Percentiles rank a stretch among this genome's conserved stretches.
Conservation (phyloP, 495 filamentous ascomycete genomes). For the Penicillium chermesinum region DNA sequence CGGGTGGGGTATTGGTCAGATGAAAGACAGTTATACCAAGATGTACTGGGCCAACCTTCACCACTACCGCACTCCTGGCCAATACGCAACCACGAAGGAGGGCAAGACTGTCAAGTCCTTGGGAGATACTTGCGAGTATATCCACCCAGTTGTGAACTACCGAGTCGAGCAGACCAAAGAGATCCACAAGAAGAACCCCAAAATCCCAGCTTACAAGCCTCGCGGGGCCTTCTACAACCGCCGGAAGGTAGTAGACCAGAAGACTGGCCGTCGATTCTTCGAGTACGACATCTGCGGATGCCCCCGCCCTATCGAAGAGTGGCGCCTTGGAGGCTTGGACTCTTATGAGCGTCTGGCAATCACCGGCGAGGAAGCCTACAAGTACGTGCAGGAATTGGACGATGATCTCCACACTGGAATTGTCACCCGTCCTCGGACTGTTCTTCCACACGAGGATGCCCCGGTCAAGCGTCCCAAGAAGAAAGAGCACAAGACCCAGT, state of each 20-base stretch:
- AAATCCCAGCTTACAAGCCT: conserved; percentile 9
- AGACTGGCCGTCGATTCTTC: conserved; percentile 3
- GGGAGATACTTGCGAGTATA: conserved; percentile 9
- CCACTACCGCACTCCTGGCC: conserved; percentile 14
- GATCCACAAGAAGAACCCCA: conserved; percentile 1
- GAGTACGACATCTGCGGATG: conserved; percentile 14
- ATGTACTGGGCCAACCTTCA: conserved; percentile 21
- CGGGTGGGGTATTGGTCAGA: conserved; percentile 16
- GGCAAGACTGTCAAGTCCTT: conserved; percentile 4
- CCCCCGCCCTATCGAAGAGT: conserved; percentile 10
- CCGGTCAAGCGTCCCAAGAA: not conserved
- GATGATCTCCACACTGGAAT: conserved; percentile 9
- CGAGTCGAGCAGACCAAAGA: conserved; percentile 9
- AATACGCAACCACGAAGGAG: conserved; percentile 1
- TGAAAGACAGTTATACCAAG: conserved; percentile 14
- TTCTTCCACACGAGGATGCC: not conserved
- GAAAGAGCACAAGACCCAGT: not conserved
- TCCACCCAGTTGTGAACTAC: conserved; percentile 12
- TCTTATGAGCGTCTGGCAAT: conserved; percentile 20
- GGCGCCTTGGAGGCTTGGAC: conserved; percentile 17
- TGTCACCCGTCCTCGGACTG: not conserved
- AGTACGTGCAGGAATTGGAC: conserved; percentile 19
- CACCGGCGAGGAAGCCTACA: conserved; percentile 11
- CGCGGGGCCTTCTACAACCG: conserved; percentile 9
- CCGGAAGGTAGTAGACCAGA: conserved; percentile 3